A percentile compares a stretch with the other conserved stretches of the same genome.
phyloP scores from a whole-genome alignment of 257 asterid species.

The Fraxinus excelsior region DNA sequence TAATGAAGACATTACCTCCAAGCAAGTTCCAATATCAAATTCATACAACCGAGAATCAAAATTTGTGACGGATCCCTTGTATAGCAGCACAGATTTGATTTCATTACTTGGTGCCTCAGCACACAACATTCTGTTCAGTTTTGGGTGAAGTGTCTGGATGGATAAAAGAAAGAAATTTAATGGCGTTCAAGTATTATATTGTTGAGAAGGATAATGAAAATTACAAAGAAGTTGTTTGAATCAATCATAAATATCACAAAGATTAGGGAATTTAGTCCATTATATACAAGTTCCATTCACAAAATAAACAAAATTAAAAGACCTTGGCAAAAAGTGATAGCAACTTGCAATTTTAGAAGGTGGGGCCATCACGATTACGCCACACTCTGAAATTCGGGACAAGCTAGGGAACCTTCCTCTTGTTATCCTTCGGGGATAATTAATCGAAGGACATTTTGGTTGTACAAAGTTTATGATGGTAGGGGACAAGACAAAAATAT shows the following conservation, averaged over 20 bases:
- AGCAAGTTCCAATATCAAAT: conserved; percentile 89
- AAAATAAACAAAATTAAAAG: background rate
- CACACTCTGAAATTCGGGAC: background rate
- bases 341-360: background rate
- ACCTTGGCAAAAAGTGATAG: background rate
- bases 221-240: background rate
- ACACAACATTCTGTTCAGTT: conserved; percentile 51
- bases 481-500: background rate
- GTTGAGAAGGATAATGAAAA: background rate
- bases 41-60: conserved; percentile 72
- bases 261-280: background rate
- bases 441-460: background rate
- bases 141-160: conserved; percentile 74
- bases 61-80: conserved; percentile 68
- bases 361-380: background rate
- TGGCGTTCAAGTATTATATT: background rate
- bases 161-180: background rate
- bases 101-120: conserved; percentile 41
- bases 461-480: background rate
- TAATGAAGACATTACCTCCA: conserved; percentile 68
- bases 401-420: background rate
- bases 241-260: background rate
- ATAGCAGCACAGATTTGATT: conserved; percentile 70
- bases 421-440: background rate
- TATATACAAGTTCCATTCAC: background rate